phyloP scores from a whole-genome alignment of 805 yeast species.

The Metschnikowia shivogae region DNA sequence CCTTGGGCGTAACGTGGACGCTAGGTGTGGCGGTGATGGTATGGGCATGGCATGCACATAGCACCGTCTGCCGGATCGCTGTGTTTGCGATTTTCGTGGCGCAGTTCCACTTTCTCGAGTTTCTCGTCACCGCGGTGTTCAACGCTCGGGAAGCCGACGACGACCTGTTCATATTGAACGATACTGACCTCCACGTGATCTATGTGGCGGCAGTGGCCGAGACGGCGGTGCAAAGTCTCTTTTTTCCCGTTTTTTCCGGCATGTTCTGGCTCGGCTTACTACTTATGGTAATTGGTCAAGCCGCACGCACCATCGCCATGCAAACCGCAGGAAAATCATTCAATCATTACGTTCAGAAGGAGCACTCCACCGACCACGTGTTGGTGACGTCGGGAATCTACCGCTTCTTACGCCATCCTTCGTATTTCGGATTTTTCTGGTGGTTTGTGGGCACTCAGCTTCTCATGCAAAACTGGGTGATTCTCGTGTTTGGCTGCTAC shows the following conservation, averaged over 20 bases:
- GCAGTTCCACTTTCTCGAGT: slow-evolving; percentile 79
- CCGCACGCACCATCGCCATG: slow-evolving; percentile 74
- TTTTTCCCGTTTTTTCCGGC: background rate
- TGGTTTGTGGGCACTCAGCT: slow-evolving; percentile 91
- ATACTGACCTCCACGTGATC: slow-evolving; percentile 27
- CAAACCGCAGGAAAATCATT: slow-evolving; percentile 81
- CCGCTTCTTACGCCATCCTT: slow-evolving; percentile 70
- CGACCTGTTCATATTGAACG: slow-evolving; percentile 46
- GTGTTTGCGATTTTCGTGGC: slow-evolving; percentile 21
- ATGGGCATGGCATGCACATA: background rate
- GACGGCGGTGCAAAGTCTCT: slow-evolving; percentile 3
- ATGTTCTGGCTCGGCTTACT: slow-evolving; percentile 41
- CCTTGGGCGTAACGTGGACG: slow-evolving; percentile 27
- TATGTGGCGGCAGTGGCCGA: slow-evolving; percentile 16
- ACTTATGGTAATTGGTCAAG: slow-evolving; percentile 58
- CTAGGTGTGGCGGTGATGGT: slow-evolving; percentile 5
- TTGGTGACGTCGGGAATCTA: slow-evolving; percentile 78
- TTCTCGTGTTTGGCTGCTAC: slow-evolving; percentile 49
- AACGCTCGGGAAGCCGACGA: slow-evolving; percentile 62
- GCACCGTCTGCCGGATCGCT: slow-evolving; percentile 6
- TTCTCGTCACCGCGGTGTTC: slow-evolving; percentile 69
- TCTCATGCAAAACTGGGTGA: slow-evolving; percentile 60
- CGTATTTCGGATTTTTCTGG: slow-evolving; percentile 86
- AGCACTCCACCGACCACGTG: slow-evolving; percentile 50
- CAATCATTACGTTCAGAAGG: slow-evolving; percentile 68